Evolutionary conservation across 2,329 filamentous ascomycete species (phyloP), one percentile per base, ranked within the genome.

Genomic region (Fusarium sp.): DNA sequence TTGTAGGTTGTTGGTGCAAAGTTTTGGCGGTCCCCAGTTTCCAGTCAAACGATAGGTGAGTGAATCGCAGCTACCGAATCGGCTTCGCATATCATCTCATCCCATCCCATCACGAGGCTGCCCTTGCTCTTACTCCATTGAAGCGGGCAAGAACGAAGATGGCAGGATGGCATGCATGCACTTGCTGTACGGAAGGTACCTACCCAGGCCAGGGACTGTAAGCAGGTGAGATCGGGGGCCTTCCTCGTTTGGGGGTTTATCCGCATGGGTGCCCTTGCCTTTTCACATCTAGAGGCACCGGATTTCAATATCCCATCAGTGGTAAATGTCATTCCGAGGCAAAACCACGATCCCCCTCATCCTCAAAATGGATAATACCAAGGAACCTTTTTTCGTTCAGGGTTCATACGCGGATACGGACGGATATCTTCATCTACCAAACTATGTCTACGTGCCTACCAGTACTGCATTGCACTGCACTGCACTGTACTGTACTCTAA

Each of bases 181-280:
- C 41, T 42, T 37, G 34, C 10, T 37, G 34, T 37, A 37, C 34
- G 34, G 34, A 37, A 37, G 34, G 34, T 37, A n/a, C 34, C 34
- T 37, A 37, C 34, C 34, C 18, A 37, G 34, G 34, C 34, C 34
- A 37, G 34, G 48, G n/a, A 53, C 49, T 27, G 53, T 45, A 68
- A 62, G 64, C 59, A 69, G 42, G 59, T 68, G 48, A 69, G 60
- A 66, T 69, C 60, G 60, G 66, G 66, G 55, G 58, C 55, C 59
- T 60, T 66, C 61, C 54, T 59, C 25, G 46, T 55, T 55, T 27
- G 49, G 30, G 45, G 32, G 25, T 37, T 47, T 28, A 30, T 40
- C 46, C 49, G 23, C 60, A 69, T 62, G 60, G 56, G 53, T 66
- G 28, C 41, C 50, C 66, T 60, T 51, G 43, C 20, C 40, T 12